Percentiles rank a stretch among this genome's conserved stretches.
Evolutionary conservation across 805 yeast species (phyloP).

Genomic region (Kurtzmaniella cleridarum): DNA sequence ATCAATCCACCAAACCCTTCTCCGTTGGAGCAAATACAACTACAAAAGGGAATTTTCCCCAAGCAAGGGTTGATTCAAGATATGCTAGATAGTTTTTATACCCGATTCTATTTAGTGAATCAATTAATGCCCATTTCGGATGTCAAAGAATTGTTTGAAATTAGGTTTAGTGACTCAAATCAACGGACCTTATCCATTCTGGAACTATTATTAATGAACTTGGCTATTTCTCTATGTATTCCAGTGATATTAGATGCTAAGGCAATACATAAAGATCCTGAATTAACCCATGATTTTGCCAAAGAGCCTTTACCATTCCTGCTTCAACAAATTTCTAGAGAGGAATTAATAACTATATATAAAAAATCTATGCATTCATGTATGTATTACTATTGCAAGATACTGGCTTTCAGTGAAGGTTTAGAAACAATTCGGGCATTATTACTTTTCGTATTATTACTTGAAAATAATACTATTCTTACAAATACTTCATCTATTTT

Average conservation of each 20-base stretch:
- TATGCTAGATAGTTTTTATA: constrained; percentile 21
- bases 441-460: constrained; percentile 39
- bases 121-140: constrained; percentile 12
- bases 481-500: constrained; percentile 26
- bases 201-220: constrained; percentile 30
- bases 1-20: constrained; percentile 21
- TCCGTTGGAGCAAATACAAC: neutral
- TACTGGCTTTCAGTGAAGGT: constrained; percentile 48
- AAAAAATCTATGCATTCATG: constrained; percentile 15
- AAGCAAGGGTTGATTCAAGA: constrained; percentile 18
- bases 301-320: constrained; percentile 2
- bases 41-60: constrained; percentile 11
- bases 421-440: constrained; percentile 47
- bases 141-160: constrained; percentile 18
- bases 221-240: constrained; percentile 21
- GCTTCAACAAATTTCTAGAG: neutral
- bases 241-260: constrained; percentile 15
- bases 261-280: neutral
- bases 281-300: neutral
- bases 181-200: constrained; percentile 18
- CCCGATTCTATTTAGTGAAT: constrained; percentile 15
- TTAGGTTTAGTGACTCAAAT: constrained; percentile 15
- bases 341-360: constrained; percentile 7
- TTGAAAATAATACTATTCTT: constrained; percentile 26
- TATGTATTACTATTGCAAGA: constrained; percentile 48